A percentile compares a stretch with the other conserved stretches of the same genome.
These are phyloP conservation scores for Tylopilus rubrobrunneus DNA, from an alignment of 768 basidiomycete genomes.

Conservation along the genomic window DNA sequence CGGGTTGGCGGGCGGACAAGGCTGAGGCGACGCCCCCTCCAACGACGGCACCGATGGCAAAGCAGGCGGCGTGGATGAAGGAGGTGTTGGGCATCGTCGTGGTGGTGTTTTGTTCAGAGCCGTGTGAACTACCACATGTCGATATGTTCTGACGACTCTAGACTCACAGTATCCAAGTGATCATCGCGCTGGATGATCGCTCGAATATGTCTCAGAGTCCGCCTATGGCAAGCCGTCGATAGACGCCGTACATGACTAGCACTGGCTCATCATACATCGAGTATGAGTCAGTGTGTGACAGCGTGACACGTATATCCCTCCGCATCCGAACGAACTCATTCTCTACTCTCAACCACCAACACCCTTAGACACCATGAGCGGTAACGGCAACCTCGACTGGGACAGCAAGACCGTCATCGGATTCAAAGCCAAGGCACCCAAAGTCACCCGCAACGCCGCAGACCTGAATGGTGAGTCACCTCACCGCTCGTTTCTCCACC, in stretches of 20 bases:
- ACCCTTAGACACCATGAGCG: slow-evolving; percentile 28
- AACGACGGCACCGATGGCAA: slow-evolving; percentile 77
- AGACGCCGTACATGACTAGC: too few species aligned
- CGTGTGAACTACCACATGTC: neutral
- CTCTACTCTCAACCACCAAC: slow-evolving; percentile 12
- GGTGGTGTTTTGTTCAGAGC: too few species aligned
- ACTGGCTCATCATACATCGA: too few species aligned
- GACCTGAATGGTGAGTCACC: slow-evolving; percentile 49
- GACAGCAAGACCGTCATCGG: slow-evolving; percentile 74
- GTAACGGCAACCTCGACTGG: slow-evolving; percentile 53
- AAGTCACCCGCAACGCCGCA: slow-evolving; percentile 56
- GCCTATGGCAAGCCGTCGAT: too few species aligned
- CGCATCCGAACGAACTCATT: too few species aligned
- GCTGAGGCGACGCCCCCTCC: slow-evolving; percentile 70
- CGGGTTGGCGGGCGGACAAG: slow-evolving; percentile 34
- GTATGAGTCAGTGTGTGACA: neutral
- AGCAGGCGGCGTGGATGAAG: slow-evolving; percentile 63
- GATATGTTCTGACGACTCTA: too few species aligned
- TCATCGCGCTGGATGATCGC: too few species aligned
- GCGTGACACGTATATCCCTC: neutral
- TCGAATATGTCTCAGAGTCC: too few species aligned
- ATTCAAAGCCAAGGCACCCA: slow-evolving; percentile 56
- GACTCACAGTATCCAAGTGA: too few species aligned
- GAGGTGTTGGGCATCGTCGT: slow-evolving; percentile 38
- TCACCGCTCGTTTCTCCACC: neutral